Conservation (phyloP, 495 filamentous ascomycete genomes). For the Annulohypoxylon stygium region DNA sequence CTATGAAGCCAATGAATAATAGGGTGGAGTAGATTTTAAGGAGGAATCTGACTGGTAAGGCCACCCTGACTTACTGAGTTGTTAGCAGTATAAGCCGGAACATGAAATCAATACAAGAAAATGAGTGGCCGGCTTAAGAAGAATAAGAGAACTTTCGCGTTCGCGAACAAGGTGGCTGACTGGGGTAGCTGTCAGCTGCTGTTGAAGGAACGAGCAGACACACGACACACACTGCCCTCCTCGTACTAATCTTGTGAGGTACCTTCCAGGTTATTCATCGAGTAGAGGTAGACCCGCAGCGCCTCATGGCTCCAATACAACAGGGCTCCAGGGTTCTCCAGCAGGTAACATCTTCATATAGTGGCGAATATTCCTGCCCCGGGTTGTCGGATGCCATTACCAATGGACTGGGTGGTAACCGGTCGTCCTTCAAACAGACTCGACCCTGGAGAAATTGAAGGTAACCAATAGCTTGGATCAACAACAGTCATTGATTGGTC, state of each 20-base stretch:
- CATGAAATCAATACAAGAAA: conserved; percentile 7
- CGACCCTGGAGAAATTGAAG: conserved; percentile 27
- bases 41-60: conserved; percentile 30
- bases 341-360: conserved; percentile 14
- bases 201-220: conserved; percentile 5
- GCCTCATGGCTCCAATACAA: neutral
- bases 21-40: conserved; percentile 24
- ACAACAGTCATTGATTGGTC: conserved; percentile 36
- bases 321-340: neutral
- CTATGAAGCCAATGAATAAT: conserved; percentile 30
- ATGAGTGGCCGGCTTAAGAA: conserved; percentile 6
- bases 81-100: conserved; percentile 12
- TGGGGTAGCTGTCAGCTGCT: conserved; percentile 26
- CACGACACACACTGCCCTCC: neutral
- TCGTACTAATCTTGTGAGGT: conserved; percentile 4
- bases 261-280: neutral
- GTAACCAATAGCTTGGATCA: conserved; percentile 24
- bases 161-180: conserved; percentile 18
- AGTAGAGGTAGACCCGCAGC: conserved; percentile 2
- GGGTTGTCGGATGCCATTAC: conserved; percentile 15
- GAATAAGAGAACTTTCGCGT: conserved; percentile 8
- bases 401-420: conserved; percentile 9
- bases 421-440: conserved; percentile 8
- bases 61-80: neutral
- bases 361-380: neutral